Conservation (phyloP, 805 yeast species). For the Lachancea quebecensis region DNA sequence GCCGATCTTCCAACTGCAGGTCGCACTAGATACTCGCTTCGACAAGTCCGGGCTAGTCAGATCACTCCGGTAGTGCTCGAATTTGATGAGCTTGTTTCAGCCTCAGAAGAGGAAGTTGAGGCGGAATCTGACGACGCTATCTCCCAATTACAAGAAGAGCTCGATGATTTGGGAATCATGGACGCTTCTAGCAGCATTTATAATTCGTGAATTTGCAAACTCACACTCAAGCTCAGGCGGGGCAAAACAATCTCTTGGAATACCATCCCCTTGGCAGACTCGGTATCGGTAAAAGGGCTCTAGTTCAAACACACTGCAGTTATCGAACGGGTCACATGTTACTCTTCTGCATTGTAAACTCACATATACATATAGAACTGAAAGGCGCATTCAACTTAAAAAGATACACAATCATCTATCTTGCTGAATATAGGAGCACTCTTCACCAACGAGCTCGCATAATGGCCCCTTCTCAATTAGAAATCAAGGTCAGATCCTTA, state of each 20-base stretch:
- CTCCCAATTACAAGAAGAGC: conserved; percentile 1
- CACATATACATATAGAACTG: neutral
- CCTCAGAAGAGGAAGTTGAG: conserved; percentile 1
- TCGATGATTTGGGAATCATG: conserved; percentile 3
- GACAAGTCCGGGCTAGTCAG: neutral
- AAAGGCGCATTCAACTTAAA: neutral
- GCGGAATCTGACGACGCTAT: neutral
- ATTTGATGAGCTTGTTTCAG: conserved; percentile 3
- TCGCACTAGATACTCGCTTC: conserved; percentile 2
- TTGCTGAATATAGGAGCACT: too few relatives aligned
- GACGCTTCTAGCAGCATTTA: conserved; percentile 6
- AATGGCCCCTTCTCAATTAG: conserved; percentile 67
- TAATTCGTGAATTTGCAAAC: neutral
- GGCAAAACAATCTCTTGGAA: neutral
- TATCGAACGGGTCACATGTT: neutral
- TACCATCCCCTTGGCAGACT: neutral
- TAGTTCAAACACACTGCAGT: neutral
- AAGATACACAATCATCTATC: neutral
- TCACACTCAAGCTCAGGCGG: neutral
- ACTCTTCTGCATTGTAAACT: neutral
- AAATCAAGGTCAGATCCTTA: conserved; percentile 65
- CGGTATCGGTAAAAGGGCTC: too few relatives aligned
- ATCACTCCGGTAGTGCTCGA: conserved; percentile 4
- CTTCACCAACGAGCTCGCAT: neutral
- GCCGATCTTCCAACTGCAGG: neutral